phyloP scores from a whole-genome alignment of 208 protist genomes.

The Leishmania gerbilli region DNA sequence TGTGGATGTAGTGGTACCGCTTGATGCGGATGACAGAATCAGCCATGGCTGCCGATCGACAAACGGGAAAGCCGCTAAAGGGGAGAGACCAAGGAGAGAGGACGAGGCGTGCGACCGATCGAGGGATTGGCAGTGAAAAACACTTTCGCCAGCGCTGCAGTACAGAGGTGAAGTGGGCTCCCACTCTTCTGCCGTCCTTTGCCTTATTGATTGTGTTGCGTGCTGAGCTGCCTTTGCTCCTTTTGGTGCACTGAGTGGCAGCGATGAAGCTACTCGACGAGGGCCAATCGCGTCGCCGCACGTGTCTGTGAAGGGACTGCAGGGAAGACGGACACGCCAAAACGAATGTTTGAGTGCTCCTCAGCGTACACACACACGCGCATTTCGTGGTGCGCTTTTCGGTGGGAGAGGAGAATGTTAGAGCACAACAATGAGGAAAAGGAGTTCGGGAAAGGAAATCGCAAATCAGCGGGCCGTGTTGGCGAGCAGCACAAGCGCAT shows the following conservation, averaged over 20 bases:
- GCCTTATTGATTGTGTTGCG: not conserved
- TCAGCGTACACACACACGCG: not conserved
- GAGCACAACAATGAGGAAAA: slow-evolving; percentile 3
- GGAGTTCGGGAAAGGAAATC: not conserved
- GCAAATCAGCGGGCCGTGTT: not conserved
- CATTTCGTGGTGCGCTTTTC: not conserved
- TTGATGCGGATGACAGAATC: slow-evolving; percentile 89
- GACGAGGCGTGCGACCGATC: not conserved
- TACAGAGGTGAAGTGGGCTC: not conserved
- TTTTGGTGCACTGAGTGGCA: not conserved
- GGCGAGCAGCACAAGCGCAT: not conserved
- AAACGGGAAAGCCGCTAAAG: not conserved
- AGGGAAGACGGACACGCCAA: not conserved
- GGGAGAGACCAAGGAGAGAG: not conserved
- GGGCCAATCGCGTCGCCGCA: not conserved
- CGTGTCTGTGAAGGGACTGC: not conserved
- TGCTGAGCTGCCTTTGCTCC: not conserved
- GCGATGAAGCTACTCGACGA: not conserved
- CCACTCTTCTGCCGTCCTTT: not conserved
- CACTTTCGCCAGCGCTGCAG: not conserved
- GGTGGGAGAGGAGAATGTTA: not conserved
- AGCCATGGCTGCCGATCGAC: not conserved
- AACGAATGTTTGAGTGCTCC: not conserved
- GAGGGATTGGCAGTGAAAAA: not conserved
- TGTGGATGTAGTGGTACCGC: slow-evolving; percentile 93